Percentiles rank a stretch among this genome's conserved stretches.
phyloP scores from a whole-genome alignment of 75 land plant species.

The Sequoiadendron giganteum region DNA sequence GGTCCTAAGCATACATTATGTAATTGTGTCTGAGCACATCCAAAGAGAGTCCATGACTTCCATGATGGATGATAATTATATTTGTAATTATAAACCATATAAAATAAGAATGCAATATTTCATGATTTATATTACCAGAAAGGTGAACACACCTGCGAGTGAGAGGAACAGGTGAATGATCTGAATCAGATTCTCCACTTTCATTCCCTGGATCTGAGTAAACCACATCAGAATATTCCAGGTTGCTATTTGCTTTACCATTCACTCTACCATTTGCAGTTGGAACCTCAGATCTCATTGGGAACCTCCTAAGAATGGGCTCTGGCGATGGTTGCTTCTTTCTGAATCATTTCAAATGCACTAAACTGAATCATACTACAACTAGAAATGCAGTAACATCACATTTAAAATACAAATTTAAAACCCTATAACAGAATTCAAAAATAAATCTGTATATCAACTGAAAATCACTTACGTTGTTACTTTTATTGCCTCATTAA shows the following conservation, averaged over 20 bases:
- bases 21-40: neutral
- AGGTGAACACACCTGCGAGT: constrained; percentile 42
- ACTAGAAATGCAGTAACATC: neutral
- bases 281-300: constrained; percentile 26
- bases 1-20: neutral
- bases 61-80: neutral
- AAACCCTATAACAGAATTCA: neutral
- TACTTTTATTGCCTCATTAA: constrained; percentile 92
- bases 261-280: constrained; percentile 49
- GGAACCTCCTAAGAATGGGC: constrained; percentile 23
- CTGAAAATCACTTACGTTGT: constrained; percentile 62
- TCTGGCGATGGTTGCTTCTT: constrained; percentile 57
- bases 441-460: neutral
- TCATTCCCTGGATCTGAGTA: constrained; percentile 44
- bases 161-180: constrained; percentile 23
- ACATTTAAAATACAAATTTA: neutral
- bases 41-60: neutral
- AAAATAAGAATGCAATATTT: neutral
- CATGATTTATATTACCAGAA: neutral
- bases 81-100: neutral
- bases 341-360: constrained; percentile 29
- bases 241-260: constrained; percentile 27
- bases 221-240: constrained; percentile 21
- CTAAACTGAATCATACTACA: neutral
- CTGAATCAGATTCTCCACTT: constrained; percentile 48